phyloP scores from a whole-genome alignment of 305 asterid genomes.

The Solanum hybrid region DNA sequence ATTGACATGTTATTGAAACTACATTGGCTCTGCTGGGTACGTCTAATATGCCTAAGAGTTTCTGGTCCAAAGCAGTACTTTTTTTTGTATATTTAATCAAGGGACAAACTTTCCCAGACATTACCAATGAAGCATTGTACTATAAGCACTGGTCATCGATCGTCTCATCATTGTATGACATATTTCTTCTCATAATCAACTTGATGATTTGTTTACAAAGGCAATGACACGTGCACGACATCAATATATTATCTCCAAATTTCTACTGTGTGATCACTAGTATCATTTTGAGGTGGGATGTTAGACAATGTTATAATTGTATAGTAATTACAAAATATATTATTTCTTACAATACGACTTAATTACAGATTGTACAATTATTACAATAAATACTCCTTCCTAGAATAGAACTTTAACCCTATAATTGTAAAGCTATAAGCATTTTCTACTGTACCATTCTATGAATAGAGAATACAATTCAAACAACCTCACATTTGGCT shows the following conservation, averaged over 20 bases:
- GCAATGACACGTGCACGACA: background rate
- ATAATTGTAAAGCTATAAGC: background rate
- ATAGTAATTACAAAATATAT: background rate
- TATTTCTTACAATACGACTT: background rate
- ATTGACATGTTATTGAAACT: background rate
- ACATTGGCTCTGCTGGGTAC: background rate
- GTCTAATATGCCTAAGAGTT: background rate
- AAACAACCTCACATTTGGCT: background rate
- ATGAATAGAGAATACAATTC: background rate
- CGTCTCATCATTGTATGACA: background rate
- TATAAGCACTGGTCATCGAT: background rate
- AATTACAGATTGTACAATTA: background rate
- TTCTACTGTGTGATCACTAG: background rate
- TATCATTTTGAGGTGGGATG: background rate
- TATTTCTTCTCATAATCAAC: background rate
- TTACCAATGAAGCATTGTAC: background rate
- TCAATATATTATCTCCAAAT: background rate
- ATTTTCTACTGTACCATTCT: background rate
- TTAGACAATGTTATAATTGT: background rate
- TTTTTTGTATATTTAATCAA: background rate
- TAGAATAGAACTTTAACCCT: background rate
- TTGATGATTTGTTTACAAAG: too few relatives aligned
- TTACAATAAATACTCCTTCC: background rate
- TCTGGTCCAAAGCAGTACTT: background rate
- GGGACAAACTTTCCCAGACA: background rate